Base-by-base conservation (phyloP, 192 early-diverging fungal species). In the Backusella sp. region DNA sequence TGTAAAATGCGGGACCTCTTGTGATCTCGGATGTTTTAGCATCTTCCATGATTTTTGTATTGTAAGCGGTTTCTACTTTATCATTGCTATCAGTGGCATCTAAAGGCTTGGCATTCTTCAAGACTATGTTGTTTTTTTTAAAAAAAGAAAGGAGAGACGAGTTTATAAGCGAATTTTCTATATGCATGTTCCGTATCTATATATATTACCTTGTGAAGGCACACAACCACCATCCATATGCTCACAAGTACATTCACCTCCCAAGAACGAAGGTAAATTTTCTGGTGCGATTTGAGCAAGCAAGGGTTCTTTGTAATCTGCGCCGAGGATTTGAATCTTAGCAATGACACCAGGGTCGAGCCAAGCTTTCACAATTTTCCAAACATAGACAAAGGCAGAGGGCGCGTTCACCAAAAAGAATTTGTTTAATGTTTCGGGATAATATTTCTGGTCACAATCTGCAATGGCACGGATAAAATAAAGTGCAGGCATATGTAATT, bases 371-470 rank as follows among this genome's bases (percentile, higher is more conserved):
- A 92, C 89, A 66, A 94, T 84, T 28, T 89, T 91, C 90, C 93
- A 95, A n/a, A 90, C 90, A 32, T 87, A 89, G 49, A 92, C 87
- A 87, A 99, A 99, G 56, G 96, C 89, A 72, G 86, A 90, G 5
- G 97, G 97, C 68, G 95, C 92, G 82, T 99, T 99, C 79, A 99
- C 94, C 41, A 99, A 89, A 74, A 91, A 98, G 70, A 97, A 93
- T 76, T 92, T 94, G 77, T 93, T 91, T 72, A 98, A 87, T 81
- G 92, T 94, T 82, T 98, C 97, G 15, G 97, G 97, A 76, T 99
- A 99, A 78, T 96, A 93, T 72, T 95, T 92, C 79, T 97, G 96
- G 77, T 96, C 96, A 80, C 93, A 91, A 56, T 92, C 88, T 32
- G 93, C 88, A 66, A 98, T 89, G 73, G 90, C 88, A 46, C 90